phyloP scores from a whole-genome alignment of 352 stramenopile genomes.

The Globisporangium megalacanthum region DNA sequence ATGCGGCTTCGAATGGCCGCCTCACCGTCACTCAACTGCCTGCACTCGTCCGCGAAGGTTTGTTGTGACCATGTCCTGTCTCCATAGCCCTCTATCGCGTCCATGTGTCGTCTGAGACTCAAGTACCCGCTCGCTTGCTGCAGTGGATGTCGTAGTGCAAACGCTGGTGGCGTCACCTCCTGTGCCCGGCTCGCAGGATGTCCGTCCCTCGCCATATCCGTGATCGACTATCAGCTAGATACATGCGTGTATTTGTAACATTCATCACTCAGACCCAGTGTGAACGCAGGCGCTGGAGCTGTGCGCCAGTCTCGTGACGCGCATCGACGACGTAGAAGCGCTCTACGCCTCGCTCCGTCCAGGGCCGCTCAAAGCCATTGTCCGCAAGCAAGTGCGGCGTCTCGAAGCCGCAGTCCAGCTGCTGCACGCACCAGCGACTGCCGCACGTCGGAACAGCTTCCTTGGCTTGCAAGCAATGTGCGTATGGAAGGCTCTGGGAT shows the following conservation, averaged over 20 bases:
- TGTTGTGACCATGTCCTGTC: no score
- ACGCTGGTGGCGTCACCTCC: slow-evolving; percentile 8
- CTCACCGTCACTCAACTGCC: slow-evolving; percentile 10
- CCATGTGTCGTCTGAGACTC: background rate
- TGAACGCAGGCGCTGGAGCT: slow-evolving; percentile 21
- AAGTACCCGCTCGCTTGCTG: background rate
- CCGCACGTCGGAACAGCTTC: background rate
- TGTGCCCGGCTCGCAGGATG: slow-evolving; percentile 4
- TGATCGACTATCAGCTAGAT: background rate
- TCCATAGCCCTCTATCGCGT: background rate
- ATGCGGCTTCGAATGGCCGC: background rate
- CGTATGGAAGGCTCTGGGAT: background rate
- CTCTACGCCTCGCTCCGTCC: slow-evolving; percentile 36
- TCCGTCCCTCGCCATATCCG: background rate
- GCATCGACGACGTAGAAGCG: slow-evolving; percentile 35
- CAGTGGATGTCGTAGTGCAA: slow-evolving; percentile 14
- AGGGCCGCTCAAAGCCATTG: slow-evolving; percentile 41
- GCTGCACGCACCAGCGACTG: slow-evolving; percentile 14
- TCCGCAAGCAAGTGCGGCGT: slow-evolving; percentile 36
- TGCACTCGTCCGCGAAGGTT: slow-evolving; percentile 18
- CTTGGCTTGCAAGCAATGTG: slow-evolving; percentile 4
- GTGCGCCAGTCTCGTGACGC: slow-evolving; percentile 28
- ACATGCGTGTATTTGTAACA: background rate
- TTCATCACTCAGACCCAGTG: background rate
- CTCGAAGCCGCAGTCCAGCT: slow-evolving; percentile 26